Percentiles rank a stretch among this genome's conserved stretches.
Evolutionary conservation across 2,329 filamentous ascomycete genomes (phyloP).

Genomic region (Coniochaeta ligniaria): DNA sequence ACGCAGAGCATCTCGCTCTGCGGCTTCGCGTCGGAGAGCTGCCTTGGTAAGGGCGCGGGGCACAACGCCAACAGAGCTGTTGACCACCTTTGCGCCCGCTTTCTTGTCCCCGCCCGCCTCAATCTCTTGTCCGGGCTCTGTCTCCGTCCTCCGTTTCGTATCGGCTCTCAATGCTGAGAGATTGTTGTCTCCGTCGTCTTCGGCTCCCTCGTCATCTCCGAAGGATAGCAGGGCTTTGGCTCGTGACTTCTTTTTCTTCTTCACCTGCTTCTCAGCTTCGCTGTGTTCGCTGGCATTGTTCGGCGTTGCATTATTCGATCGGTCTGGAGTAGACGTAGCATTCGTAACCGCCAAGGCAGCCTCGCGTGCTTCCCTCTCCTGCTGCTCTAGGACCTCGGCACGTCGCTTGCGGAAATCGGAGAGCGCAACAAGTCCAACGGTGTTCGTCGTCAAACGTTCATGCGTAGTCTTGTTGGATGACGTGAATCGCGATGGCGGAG

Average conservation of each 20-base stretch:
- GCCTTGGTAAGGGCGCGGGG: constrained; percentile 63
- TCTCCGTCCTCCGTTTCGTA: constrained; percentile 29
- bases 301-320: constrained; percentile 40
- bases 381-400: constrained; percentile 87
- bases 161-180: constrained; percentile 14
- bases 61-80: constrained; percentile 51
- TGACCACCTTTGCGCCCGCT: constrained; percentile 44
- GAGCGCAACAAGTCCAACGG: constrained; percentile 83
- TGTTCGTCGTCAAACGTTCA: constrained; percentile 76
- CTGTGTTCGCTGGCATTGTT: constrained; percentile 30
- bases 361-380: constrained; percentile 73
- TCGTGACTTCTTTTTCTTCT: constrained; percentile 40
- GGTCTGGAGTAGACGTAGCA: constrained; percentile 35
- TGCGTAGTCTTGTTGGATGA: constrained; percentile 70
- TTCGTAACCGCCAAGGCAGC: constrained; percentile 31
- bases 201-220: constrained; percentile 60
- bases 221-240: constrained; percentile 48
- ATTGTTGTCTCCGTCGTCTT: constrained; percentile 36
- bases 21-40: constrained; percentile 66
- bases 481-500: constrained; percentile 55
- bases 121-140: constrained; percentile 1
- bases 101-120: constrained; percentile 1
- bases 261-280: constrained; percentile 20
- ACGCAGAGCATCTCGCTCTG: constrained; percentile 64
- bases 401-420: constrained; percentile 94